These are phyloP conservation scores for Cystobasidium tubakii DNA, from an alignment of 768 basidiomycete genomes.

Conservation along the genomic window DNA sequence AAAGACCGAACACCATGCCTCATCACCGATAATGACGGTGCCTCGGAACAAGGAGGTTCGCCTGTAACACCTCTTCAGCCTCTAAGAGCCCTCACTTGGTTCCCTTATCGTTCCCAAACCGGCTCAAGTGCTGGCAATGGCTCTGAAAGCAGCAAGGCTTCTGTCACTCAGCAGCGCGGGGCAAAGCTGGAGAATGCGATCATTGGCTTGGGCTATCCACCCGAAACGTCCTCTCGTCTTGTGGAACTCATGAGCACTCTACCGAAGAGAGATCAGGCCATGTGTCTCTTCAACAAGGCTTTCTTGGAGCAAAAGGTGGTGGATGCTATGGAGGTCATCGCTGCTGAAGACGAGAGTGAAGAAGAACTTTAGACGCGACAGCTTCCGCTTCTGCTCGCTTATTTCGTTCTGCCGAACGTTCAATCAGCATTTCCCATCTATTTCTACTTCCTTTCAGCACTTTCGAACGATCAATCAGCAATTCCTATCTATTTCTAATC, in stretches of 20 bases:
- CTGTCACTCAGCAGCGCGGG: background rate
- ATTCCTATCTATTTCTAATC: too few relatives aligned
- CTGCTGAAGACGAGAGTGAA: background rate
- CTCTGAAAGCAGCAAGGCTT: background rate
- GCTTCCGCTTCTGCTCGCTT: too few relatives aligned
- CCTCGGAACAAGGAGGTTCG: background rate
- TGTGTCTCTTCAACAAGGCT: background rate
- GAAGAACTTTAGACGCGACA: slow-evolving; percentile 9
- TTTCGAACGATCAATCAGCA: too few relatives aligned
- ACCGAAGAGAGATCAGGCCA: background rate
- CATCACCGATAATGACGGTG: background rate
- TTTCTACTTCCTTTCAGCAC: too few relatives aligned
- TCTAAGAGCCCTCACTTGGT: background rate
- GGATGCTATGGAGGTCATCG: background rate
- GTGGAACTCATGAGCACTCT: background rate
- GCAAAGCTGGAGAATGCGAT: background rate
- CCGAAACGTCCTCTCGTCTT: background rate
- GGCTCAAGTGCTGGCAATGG: too few relatives aligned
- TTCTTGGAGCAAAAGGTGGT: background rate
- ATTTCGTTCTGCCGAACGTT: too few relatives aligned
- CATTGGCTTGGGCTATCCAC: background rate
- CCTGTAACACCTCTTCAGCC: background rate
- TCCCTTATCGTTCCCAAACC: background rate
- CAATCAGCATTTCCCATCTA: too few relatives aligned
- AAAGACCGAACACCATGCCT: background rate